Percentiles rank a stretch among this genome's conserved stretches.
These are phyloP conservation scores for Begonia masoniana DNA, from an alignment of 306 rosid genomes.

Conservation along the genomic window DNA sequence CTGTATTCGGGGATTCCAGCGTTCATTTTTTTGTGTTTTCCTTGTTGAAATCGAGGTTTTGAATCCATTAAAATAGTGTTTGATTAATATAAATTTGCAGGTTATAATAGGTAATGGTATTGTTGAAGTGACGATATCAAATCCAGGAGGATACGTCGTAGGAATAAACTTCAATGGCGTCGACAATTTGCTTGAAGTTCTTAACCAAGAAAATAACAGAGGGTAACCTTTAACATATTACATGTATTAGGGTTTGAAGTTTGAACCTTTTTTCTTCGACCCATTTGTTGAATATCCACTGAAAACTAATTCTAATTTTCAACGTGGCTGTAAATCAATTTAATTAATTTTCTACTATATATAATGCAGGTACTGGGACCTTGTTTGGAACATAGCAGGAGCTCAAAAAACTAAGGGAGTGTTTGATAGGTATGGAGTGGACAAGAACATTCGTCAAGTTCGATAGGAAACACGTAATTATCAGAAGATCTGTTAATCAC, in stretches of 20 bases:
- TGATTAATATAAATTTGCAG: constrained; percentile 14
- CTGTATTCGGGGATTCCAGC: neutral
- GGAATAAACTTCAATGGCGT: constrained; percentile 51
- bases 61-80: neutral
- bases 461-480: neutral
- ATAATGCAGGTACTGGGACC: constrained; percentile 67
- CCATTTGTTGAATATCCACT: neutral
- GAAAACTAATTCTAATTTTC: too few species aligned
- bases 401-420: constrained; percentile 37
- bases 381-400: constrained; percentile 60
- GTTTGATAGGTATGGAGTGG: constrained; percentile 59
- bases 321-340: too few species aligned
- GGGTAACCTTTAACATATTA: constrained; percentile 29
- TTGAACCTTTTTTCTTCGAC: neutral
- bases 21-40: constrained; percentile 1
- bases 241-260: neutral
- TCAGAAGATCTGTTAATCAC: neutral
- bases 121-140: constrained; percentile 50
- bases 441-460: neutral
- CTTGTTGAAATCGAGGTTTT: too few species aligned
- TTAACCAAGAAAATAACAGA: constrained; percentile 25
- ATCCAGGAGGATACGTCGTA: constrained; percentile 62
- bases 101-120: constrained; percentile 72
- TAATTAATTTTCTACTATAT: too few species aligned
- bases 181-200: constrained; percentile 60